Base-by-base conservation (phyloP, 2,329 filamentous ascomycete species). In the Cordyceps tenuipes region DNA sequence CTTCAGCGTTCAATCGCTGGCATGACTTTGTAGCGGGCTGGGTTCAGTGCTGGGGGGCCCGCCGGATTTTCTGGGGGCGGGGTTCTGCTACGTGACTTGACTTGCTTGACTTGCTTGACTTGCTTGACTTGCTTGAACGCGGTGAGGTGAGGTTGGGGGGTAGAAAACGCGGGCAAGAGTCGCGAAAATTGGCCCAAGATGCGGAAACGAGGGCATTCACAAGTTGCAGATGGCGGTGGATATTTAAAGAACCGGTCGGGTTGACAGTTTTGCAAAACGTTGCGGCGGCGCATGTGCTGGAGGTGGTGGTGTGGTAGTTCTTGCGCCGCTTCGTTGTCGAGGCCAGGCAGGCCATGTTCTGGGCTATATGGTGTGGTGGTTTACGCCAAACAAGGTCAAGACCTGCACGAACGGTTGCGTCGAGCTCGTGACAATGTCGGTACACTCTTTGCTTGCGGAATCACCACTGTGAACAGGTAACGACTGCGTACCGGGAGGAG, bases 1-100 rank as follows among this genome's bases (percentile, higher is more conserved):
- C 23, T 23, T 23, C 23, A 23, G 8, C n/a, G n/a, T n/a, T n/a
- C n/a, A n/a, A n/a, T 5, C 52, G 10, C 51, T 54, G 49, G 29
- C 10, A 5, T 36, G 13, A 23, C 47, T 23, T 10, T 10, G 23
- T 15, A 12, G 34, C n/a, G 43, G 46, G 29, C 29, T 17, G 47
- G 47, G 21, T 47, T 47, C 41, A 43, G 41, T 17, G 9, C 31
- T 23, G 19, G 23, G 41, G 19, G 23, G 41, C 23, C 23, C 23
- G 12, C 44, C 53, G 19, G 26, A 43, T 57, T 5, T 39, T 58
- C 48, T 52, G 56, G 56, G 56, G 56, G 56, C 56, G 56, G 56
- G 56, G 48, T 47, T 3, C 8, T 12, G 34, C 7, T 51, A 31
- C 56, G 47, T 51, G 39, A 58, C 26, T 49, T n/a, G n/a, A n/a